These are phyloP conservation scores for Bryoerythrophyllum caledonicum DNA, from an alignment of 225 moss, liverwort and hornwort genomes.

Conservation along the genomic window DNA sequence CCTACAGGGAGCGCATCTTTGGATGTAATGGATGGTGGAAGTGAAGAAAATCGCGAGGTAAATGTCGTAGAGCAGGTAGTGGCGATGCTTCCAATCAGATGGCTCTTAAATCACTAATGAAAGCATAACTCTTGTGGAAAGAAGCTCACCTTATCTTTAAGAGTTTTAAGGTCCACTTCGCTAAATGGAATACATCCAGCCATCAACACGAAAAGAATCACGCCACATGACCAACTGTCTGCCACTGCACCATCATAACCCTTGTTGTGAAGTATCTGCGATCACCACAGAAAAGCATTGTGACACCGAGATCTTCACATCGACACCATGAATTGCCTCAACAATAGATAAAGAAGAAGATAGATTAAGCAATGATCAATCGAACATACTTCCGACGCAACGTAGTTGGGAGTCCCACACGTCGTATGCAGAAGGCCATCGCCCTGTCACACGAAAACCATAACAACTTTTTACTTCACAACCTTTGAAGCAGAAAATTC, in stretches of 20 bases:
- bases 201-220: too few relatives aligned
- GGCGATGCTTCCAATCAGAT: too few relatives aligned
- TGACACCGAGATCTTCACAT: constrained; percentile 26
- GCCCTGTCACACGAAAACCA: too few relatives aligned
- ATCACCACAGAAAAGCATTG: too few relatives aligned
- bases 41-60: too few relatives aligned
- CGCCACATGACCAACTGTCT: too few relatives aligned
- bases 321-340: not conserved
- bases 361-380: too few relatives aligned
- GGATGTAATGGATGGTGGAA: too few relatives aligned
- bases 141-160: constrained; percentile 71
- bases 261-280: too few relatives aligned
- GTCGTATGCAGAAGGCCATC: constrained; percentile 92
- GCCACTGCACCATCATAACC: too few relatives aligned
- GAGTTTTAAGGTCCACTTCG: constrained; percentile 68
- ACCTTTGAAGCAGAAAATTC: not conserved
- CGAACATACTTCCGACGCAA: constrained; percentile 80
- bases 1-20: too few relatives aligned
- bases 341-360: not conserved
- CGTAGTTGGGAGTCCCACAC: constrained; percentile 94
- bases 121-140: not conserved
- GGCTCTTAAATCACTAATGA: constrained; percentile 4
- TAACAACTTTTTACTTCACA: constrained; percentile 12
- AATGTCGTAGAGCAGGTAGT: too few relatives aligned
- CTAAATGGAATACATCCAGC: constrained; percentile 91